These are phyloP conservation scores for Dalechampia spathulata DNA, from an alignment of 441 rosid genomes.

Conservation along the genomic window DNA sequence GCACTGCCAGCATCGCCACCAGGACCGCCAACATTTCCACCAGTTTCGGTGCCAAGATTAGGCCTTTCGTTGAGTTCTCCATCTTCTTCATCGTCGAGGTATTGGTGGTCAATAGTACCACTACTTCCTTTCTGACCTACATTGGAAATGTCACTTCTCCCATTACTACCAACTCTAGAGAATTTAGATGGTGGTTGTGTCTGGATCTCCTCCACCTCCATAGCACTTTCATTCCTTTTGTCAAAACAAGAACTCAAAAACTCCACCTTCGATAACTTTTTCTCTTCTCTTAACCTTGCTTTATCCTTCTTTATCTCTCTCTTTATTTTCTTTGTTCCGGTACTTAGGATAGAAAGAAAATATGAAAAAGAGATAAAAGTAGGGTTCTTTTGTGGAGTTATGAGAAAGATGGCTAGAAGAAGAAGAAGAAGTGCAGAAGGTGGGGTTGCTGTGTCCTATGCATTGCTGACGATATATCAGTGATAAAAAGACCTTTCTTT, in stretches of 20 bases:
- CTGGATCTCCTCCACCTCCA: conserved; percentile 80
- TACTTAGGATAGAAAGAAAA: background rate
- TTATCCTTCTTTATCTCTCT: background rate
- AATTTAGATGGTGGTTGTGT: conserved; percentile 54
- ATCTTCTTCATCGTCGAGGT: conserved; percentile 49
- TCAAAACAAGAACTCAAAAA: conserved; percentile 12
- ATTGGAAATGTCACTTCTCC: conserved; percentile 29
- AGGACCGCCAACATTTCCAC: conserved; percentile 19
- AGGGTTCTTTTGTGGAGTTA: conserved; percentile 17
- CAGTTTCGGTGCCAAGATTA: conserved; percentile 15
- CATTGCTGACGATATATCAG: conserved; percentile 70
- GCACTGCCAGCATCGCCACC: conserved; percentile 7
- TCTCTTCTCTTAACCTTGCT: background rate
- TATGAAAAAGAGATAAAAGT: background rate
- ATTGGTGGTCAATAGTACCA: conserved; percentile 14
- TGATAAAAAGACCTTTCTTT: conserved; percentile 25
- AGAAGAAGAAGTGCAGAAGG: conserved; percentile 25
- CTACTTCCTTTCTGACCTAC: conserved; percentile 27
- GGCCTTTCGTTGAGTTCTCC: conserved; percentile 45
- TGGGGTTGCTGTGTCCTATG: conserved; percentile 47
- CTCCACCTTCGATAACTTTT: conserved; percentile 3
- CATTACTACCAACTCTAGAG: conserved; percentile 45
- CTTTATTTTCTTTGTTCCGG: background rate
- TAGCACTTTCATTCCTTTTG: conserved; percentile 75
- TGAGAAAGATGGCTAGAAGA: conserved; percentile 2